These are phyloP conservation scores for Leishmania tarentolae DNA, from an alignment of 208 protist species.

Conservation along the genomic window DNA sequence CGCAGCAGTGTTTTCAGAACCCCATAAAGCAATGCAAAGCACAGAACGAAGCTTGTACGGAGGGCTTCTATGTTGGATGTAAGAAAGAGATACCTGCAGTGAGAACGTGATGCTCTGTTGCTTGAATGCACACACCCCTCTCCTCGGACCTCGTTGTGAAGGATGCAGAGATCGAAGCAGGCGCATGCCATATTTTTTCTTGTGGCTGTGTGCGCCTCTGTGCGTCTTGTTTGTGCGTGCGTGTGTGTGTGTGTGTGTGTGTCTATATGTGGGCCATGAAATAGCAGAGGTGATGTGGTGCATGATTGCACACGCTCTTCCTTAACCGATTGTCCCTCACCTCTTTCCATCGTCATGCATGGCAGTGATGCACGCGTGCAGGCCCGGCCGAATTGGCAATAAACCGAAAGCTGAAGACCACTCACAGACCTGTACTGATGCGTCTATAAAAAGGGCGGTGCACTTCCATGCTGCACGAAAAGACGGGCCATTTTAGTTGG, in stretches of 20 bases:
- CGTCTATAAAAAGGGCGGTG: not conserved
- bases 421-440: not conserved
- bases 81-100: not conserved
- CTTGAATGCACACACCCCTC: not conserved
- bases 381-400: not conserved
- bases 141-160: not conserved
- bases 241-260: conserved; percentile 3
- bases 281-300: not conserved
- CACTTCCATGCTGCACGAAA: not conserved
- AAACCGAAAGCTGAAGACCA: not conserved
- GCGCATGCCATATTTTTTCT: not conserved
- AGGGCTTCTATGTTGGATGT: not conserved
- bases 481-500: not conserved
- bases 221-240: not conserved
- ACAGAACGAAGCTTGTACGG: not conserved
- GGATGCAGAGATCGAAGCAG: not conserved
- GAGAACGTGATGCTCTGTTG: not conserved
- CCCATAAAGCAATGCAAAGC: not conserved
- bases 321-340: not conserved
- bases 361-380: not conserved
- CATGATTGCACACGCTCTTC: not conserved
- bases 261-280: no score
- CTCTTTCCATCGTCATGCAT: not conserved
- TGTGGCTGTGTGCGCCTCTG: not conserved
- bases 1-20: not conserved